Evolutionary conservation across 371 early-diverging fungal genomes (phyloP).

Genomic region (Mucor ambiguus): DNA sequence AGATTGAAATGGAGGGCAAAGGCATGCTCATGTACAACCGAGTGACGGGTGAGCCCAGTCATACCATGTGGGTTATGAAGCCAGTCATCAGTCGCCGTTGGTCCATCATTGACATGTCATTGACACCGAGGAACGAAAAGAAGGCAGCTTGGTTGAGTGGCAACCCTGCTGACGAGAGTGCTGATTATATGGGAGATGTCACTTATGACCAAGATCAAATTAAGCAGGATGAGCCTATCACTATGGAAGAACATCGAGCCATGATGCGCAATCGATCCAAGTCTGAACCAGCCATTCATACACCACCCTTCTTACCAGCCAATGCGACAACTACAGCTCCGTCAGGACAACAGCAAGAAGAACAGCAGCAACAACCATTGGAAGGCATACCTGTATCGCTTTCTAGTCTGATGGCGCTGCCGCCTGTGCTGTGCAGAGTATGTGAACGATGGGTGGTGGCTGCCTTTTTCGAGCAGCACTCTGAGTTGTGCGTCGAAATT

Average conservation of each 20-base stretch:
- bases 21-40: slow-evolving; percentile 88
- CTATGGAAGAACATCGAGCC: slow-evolving; percentile 8
- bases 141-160: slow-evolving; percentile 5
- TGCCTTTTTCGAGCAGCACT: slow-evolving; percentile 78
- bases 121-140: slow-evolving; percentile 13
- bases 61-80: slow-evolving; percentile 86
- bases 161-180: background rate
- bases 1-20: slow-evolving; percentile 83
- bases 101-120: slow-evolving; percentile 25
- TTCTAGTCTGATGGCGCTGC: slow-evolving; percentile 32
- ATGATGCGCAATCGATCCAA: slow-evolving; percentile 29
- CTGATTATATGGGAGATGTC: background rate
- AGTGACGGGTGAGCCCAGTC: slow-evolving; percentile 66
- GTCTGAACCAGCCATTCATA: slow-evolving; percentile 34
- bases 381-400: slow-evolving; percentile 15
- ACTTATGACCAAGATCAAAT: slow-evolving; percentile 1
- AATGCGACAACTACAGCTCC: background rate
- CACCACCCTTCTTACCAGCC: slow-evolving; percentile 19
- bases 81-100: slow-evolving; percentile 47
- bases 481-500: slow-evolving; percentile 71
- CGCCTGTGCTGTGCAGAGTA: slow-evolving; percentile 73
- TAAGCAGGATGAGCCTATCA: background rate
- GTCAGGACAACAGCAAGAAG: slow-evolving; percentile 2
- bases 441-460: slow-evolving; percentile 83
- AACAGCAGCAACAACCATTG: background rate